phyloP scores from a whole-genome alignment of 257 asterid genomes.

The Craterostigma plantagineum region DNA sequence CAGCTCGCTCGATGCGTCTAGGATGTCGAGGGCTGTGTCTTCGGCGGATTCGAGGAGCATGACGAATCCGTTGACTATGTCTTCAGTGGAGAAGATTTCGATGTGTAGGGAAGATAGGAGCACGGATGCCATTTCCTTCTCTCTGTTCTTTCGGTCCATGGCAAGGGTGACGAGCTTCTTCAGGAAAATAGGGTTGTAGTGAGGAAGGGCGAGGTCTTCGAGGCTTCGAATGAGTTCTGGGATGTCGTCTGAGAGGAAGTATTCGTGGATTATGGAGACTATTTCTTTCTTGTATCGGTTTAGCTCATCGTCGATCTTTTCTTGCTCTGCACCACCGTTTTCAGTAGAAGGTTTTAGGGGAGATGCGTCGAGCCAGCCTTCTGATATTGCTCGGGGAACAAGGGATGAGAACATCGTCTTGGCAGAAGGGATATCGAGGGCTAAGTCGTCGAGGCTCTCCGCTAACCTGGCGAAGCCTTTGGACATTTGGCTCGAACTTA shows the following conservation, averaged over 20 bases:
- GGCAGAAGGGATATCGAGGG: slow-evolving; percentile 93
- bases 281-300: slow-evolving; percentile 62
- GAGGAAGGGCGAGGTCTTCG: slow-evolving; percentile 63
- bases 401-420: slow-evolving; percentile 33
- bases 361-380: slow-evolving; percentile 85
- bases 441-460: slow-evolving; percentile 90
- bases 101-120: slow-evolving; percentile 77
- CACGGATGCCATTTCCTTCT: slow-evolving; percentile 95
- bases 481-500: slow-evolving; percentile 85
- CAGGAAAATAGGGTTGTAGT: slow-evolving; percentile 57
- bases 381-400: slow-evolving; percentile 60
- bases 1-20: slow-evolving; percentile 82
- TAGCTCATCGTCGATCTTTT: slow-evolving; percentile 28
- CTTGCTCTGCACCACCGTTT: slow-evolving; percentile 26
- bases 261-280: slow-evolving; percentile 72
- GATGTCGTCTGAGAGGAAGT: slow-evolving; percentile 84
- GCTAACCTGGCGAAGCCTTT: slow-evolving; percentile 70
- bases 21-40: slow-evolving; percentile 79
- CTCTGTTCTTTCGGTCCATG: slow-evolving; percentile 84
- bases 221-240: slow-evolving; percentile 77
- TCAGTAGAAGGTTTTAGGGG: slow-evolving; percentile 27
- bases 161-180: slow-evolving; percentile 81
- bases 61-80: slow-evolving; percentile 70
- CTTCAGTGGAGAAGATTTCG: slow-evolving; percentile 75
- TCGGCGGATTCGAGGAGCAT: slow-evolving; percentile 86